phyloP scores from a whole-genome alignment of 176 grass and related monocot genomes.

The Alopecurus myosuroides region DNA sequence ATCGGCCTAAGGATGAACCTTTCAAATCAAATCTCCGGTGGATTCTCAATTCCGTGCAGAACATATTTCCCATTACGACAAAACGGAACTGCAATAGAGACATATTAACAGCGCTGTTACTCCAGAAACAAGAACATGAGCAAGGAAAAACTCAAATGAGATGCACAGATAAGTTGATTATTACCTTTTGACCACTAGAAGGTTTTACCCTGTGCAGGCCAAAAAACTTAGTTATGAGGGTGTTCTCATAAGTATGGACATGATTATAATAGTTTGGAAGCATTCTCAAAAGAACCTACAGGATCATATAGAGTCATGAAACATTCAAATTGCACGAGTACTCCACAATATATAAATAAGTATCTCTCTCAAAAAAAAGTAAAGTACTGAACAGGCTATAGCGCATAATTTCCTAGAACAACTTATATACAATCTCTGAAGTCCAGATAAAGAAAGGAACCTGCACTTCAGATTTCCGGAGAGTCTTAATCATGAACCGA shows the following conservation, averaged over 20 bases:
- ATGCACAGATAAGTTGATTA: constrained; percentile 8
- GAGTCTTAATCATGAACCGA: constrained; percentile 98
- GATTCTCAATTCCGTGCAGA: constrained; percentile 98
- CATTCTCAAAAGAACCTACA: constrained; percentile 94
- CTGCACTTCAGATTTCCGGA: constrained; percentile 99
- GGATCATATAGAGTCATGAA: constrained; percentile 31
- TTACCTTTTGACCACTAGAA: constrained; percentile 97
- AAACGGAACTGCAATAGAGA: constrained; percentile 81
- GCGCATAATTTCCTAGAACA: background rate
- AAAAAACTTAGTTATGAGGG: constrained; percentile 99
- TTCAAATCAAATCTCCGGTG: constrained; percentile 95
- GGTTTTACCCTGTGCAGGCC: constrained; percentile 98
- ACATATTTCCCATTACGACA: constrained; percentile 99
- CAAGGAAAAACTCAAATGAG: constrained; percentile 1
- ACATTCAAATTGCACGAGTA: background rate
- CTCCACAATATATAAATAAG: background rate
- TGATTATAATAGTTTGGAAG: constrained; percentile 94
- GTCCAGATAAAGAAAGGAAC: constrained; percentile 32
- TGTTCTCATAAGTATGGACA: constrained; percentile 94
- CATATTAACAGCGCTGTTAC: constrained; percentile 23
- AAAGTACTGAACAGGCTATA: too few relatives aligned
- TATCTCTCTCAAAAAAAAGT: too few relatives aligned
- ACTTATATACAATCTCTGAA: background rate
- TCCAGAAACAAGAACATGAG: background rate
- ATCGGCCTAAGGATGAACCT: constrained; percentile 92